Evolutionary conservation across 2,329 filamentous ascomycete genomes (phyloP).

Genomic region (Xylaria sp.): DNA sequence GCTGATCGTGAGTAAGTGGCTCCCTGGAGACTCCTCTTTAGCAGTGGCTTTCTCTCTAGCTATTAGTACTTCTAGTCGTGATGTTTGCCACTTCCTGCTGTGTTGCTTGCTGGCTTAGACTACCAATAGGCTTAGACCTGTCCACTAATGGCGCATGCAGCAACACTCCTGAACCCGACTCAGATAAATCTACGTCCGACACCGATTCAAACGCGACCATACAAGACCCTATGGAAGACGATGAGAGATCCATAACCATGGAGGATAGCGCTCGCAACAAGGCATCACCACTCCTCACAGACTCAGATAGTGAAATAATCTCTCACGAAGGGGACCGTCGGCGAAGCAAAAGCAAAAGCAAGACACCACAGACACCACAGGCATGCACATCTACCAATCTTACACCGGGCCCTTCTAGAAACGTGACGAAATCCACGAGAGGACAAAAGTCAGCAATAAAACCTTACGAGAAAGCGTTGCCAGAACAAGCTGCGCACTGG

Average conservation of each 20-base stretch:
- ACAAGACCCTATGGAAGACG: too few relatives aligned
- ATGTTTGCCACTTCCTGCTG: not conserved
- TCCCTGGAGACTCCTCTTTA: not conserved
- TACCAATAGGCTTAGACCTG: not conserved
- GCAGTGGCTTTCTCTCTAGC: not conserved
- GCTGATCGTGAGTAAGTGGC: slow-evolving; percentile 5
- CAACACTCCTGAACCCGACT: not conserved
- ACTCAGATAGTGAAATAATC: too few relatives aligned
- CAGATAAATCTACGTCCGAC: not conserved
- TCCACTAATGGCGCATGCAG: not conserved
- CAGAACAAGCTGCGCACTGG: not conserved
- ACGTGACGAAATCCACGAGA: not conserved
- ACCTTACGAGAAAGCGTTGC: not conserved
- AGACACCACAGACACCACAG: too few relatives aligned
- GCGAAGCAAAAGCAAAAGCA: not conserved
- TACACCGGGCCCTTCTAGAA: not conserved
- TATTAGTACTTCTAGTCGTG: not conserved
- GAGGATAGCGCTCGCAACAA: too few relatives aligned
- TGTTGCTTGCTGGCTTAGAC: slow-evolving; percentile 5
- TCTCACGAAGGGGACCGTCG: too few relatives aligned
- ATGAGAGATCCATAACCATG: too few relatives aligned
- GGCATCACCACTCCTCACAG: too few relatives aligned
- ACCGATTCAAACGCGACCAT: not conserved
- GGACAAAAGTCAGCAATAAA: not conserved
- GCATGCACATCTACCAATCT: too few relatives aligned